phyloP scores from a whole-genome alignment of 306 rosid genomes.

The Acmispon strigosus region DNA sequence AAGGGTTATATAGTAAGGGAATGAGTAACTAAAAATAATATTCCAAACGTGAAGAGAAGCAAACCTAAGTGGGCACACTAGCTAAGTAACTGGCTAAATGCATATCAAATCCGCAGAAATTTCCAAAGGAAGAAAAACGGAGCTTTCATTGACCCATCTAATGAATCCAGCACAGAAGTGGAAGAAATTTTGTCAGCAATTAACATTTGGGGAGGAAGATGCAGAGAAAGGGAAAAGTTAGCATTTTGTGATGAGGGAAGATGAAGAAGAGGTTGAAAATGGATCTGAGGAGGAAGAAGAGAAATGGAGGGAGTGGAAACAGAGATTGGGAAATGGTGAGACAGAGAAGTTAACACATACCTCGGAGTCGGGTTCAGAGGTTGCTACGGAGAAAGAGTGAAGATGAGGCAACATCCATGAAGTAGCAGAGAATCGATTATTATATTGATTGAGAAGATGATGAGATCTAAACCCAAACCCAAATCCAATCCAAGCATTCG shows the following conservation, averaged over 20 bases:
- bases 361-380: not conserved
- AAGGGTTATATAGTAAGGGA: not conserved
- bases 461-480: not conserved
- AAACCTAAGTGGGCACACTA: not conserved
- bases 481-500: too few species aligned
- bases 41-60: not conserved
- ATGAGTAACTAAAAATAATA: not conserved
- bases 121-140: not conserved
- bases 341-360: not conserved
- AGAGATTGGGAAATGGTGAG: not conserved
- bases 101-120: not conserved
- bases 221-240: conserved; percentile 6
- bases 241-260: not conserved
- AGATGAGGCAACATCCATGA: not conserved
- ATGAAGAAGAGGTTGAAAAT: not conserved
- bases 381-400: not conserved
- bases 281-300: conserved; percentile 20
- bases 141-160: conserved; percentile 19
- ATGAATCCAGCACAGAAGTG: not conserved
- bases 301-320: not conserved
- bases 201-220: not conserved
- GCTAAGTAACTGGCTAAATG: not conserved
- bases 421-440: not conserved
- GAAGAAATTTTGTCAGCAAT: too few species aligned
- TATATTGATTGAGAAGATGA: not conserved